phyloP scores from a whole-genome alignment of 2,329 filamentous ascomycete species.

The Helotiales sp. region DNA sequence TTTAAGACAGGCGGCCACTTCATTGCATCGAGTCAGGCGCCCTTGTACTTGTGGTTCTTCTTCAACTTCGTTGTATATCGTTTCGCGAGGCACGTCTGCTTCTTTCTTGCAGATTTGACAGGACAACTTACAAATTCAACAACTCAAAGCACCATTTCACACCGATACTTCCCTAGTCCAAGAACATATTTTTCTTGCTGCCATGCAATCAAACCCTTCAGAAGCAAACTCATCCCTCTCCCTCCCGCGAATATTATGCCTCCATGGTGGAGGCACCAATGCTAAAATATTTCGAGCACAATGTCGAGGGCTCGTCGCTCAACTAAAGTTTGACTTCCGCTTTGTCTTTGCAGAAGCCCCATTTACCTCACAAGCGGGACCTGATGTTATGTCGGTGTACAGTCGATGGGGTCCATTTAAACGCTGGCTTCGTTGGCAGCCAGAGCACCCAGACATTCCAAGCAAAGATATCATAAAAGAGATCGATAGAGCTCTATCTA shows the following conservation, averaged over 20 bases:
- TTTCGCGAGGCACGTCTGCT: no score
- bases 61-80: no score
- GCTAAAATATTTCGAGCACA: constrained; percentile 68
- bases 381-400: constrained; percentile 65
- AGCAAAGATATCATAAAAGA: constrained; percentile 46
- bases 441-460: constrained; percentile 47
- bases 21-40: no score
- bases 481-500: constrained; percentile 41
- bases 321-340: constrained; percentile 56
- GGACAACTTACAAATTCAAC: no score
- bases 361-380: constrained; percentile 60
- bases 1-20: no score
- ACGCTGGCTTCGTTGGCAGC: constrained; percentile 63
- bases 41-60: no score
- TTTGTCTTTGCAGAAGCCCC: constrained; percentile 73
- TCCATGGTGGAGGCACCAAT: constrained; percentile 79
- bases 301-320: constrained; percentile 48
- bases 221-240: not conserved
- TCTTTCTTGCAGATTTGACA: no score
- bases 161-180: no score
- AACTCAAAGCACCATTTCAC: no score
- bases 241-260: constrained; percentile 69
- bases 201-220: no score
- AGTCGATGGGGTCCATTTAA: constrained; percentile 65
- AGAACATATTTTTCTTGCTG: no score